Evolutionary conservation across 2,329 filamentous ascomycete species (phyloP).

Genomic region (Scedosporium minutisporum): DNA sequence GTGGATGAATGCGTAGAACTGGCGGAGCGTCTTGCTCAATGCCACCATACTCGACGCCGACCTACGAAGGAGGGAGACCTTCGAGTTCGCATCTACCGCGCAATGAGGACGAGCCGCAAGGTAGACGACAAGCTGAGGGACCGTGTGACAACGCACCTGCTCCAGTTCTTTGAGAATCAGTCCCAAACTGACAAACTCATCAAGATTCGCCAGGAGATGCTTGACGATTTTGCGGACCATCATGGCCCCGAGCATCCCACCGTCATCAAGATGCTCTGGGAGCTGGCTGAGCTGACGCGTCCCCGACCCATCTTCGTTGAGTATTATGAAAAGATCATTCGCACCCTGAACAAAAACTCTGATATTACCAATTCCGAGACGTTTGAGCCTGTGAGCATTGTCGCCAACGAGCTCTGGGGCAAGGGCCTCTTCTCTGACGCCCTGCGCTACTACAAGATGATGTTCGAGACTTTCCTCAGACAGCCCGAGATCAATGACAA

Average conservation of each 20-base stretch:
- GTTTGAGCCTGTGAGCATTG: slow-evolving; percentile 25
- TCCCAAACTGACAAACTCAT: slow-evolving; percentile 24
- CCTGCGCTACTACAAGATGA: slow-evolving; percentile 20
- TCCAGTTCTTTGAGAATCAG: slow-evolving; percentile 18
- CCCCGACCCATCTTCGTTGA: slow-evolving; percentile 25
- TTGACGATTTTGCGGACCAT: slow-evolving; percentile 24
- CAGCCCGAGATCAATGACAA: slow-evolving; percentile 20
- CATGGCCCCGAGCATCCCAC: slow-evolving; percentile 22
- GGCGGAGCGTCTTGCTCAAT: slow-evolving; percentile 33
- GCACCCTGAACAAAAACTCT: slow-evolving; percentile 25
- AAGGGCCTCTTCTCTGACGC: slow-evolving; percentile 27
- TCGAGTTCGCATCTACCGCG: slow-evolving; percentile 22
- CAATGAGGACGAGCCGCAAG: slow-evolving; percentile 17
- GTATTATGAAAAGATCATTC: slow-evolving; percentile 27
- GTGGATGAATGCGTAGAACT: slow-evolving; percentile 35
- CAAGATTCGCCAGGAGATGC: slow-evolving; percentile 24
- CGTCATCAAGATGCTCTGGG: slow-evolving; percentile 26
- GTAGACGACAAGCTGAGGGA: slow-evolving; percentile 19
- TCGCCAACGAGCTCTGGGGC: slow-evolving; percentile 26
- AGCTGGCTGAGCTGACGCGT: slow-evolving; percentile 23
- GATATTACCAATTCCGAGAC: slow-evolving; percentile 23
- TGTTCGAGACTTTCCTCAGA: slow-evolving; percentile 27
- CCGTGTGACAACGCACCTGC: slow-evolving; percentile 16
- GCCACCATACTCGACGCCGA: slow-evolving; percentile 29
- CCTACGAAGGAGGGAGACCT: slow-evolving; percentile 25